Evolutionary conservation across 169 alveolate genomes (phyloP).

Genomic region (Plasmodium reichenowi): DNA sequence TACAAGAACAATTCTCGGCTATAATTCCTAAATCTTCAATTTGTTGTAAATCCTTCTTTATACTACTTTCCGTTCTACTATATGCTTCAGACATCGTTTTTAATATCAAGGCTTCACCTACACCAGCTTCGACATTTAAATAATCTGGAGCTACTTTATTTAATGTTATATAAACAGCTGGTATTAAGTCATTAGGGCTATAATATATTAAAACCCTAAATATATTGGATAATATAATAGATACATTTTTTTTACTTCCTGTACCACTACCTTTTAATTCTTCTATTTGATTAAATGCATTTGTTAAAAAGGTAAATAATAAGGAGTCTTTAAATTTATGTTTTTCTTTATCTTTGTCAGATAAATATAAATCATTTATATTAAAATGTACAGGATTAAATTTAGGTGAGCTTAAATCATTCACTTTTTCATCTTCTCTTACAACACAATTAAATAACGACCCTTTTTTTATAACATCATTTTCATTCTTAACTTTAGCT

Average conservation of each 20-base stretch:
- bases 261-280: constrained; percentile 90
- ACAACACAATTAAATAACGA: constrained; percentile 82
- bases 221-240: constrained; percentile 86
- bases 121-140: constrained; percentile 95
- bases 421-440: constrained; percentile 76
- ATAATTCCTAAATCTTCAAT: constrained; percentile 95
- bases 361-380: constrained; percentile 75
- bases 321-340: constrained; percentile 73
- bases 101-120: constrained; percentile 95
- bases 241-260: constrained; percentile 89
- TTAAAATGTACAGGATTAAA: constrained; percentile 86
- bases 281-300: constrained; percentile 87
- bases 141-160: constrained; percentile 96
- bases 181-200: constrained; percentile 88
- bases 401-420: constrained; percentile 84
- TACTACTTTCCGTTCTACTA: constrained; percentile 92
- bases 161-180: constrained; percentile 87
- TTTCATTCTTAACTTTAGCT: constrained; percentile 53
- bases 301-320: constrained; percentile 83
- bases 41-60: constrained; percentile 91
- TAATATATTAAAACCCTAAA: constrained; percentile 87
- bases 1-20: constrained; percentile 90
- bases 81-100: constrained; percentile 96
- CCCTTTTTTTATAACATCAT: constrained; percentile 79
- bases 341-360: constrained; percentile 75